Conservation (phyloP, 2,329 filamentous ascomycete species). For the Orbilia blumenaviensis region DNA sequence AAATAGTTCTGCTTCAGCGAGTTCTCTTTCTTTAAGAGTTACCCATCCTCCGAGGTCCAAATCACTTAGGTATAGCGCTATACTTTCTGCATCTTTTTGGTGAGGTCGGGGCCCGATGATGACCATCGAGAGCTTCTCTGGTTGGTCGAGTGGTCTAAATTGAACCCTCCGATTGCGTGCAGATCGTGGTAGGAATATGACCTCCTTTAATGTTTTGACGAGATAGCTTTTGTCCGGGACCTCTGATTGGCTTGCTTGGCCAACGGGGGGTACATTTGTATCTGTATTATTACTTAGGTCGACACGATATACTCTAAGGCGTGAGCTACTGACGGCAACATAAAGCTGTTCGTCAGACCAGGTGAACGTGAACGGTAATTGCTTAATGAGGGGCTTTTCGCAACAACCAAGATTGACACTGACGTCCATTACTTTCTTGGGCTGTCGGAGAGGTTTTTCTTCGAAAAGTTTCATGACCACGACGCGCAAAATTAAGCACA, state of each 20-base stretch:
- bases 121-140: background rate
- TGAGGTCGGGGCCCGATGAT: background rate
- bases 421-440: background rate
- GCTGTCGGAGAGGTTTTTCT: background rate
- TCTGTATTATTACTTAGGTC: background rate
- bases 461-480: background rate
- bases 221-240: background rate
- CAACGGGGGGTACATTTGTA: background rate
- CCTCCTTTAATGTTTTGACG: background rate
- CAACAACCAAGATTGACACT: background rate
- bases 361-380: constrained; percentile 15
- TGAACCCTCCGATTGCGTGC: constrained; percentile 7
- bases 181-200: constrained; percentile 6
- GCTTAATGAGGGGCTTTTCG: background rate
- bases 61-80: background rate
- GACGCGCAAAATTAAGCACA: background rate
- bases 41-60: background rate
- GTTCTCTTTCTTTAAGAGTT: background rate
- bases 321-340: constrained; percentile 1
- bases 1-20: background rate
- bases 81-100: background rate
- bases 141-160: background rate
- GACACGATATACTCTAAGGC: background rate
- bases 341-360: background rate
- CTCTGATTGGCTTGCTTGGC: background rate